Evolutionary conservation across 331 rosid species (phyloP).

Genomic region (Telfairia occidentalis): DNA sequence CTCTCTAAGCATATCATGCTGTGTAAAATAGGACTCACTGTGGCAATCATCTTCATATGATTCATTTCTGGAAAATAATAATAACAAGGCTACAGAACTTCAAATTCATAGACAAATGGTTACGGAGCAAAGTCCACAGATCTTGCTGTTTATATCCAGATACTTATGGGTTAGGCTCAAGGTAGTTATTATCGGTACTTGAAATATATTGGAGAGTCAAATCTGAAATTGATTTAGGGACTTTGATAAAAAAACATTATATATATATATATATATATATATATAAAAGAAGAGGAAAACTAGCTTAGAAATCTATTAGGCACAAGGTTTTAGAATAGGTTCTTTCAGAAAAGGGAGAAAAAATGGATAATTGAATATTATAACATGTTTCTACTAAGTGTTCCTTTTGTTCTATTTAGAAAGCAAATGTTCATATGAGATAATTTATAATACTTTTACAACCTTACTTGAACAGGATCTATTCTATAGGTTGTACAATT

Average conservation of each 20-base stretch:
- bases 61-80: slow-evolving; percentile 4
- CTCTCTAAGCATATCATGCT: slow-evolving; percentile 47
- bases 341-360: background rate
- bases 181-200: background rate
- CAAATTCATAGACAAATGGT: background rate
- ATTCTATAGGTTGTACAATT: too few relatives aligned
- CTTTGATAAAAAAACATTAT: too few relatives aligned
- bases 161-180: background rate
- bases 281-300: background rate
- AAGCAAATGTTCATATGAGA: background rate
- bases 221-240: background rate
- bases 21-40: slow-evolving; percentile 37
- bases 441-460: background rate
- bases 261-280: too few relatives aligned
- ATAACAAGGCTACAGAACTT: background rate
- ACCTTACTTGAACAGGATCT: too few relatives aligned
- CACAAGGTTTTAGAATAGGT: background rate
- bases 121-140: background rate
- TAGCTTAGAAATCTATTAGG: background rate
- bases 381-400: background rate
- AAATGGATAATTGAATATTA: background rate
- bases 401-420: background rate
- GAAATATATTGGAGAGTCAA: background rate
- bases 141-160: background rate
- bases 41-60: slow-evolving; percentile 23